Conservation (phyloP, 1,139 yeast species). For the Saccharomyces hybrid region DNA sequence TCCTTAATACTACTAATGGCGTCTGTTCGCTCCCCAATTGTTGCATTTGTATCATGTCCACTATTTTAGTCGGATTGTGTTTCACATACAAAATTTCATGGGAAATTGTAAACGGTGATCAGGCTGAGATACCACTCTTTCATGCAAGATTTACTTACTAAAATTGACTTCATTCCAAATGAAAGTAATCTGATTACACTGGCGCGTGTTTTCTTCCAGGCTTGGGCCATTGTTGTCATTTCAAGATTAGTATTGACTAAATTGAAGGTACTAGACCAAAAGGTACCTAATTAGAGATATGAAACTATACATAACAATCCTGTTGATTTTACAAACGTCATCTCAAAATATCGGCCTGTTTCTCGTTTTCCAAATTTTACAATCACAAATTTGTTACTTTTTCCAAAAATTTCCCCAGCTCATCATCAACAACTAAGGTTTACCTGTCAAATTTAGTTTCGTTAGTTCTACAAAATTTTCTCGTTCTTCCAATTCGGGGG, state of each 20-base stretch:
- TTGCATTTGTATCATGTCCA: conserved; percentile 37
- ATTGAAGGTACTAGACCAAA: conserved; percentile 2
- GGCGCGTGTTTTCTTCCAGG: background rate
- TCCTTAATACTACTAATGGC: conserved; percentile 24
- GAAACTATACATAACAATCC: conserved; percentile 44
- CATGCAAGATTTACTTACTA: conserved; percentile 8
- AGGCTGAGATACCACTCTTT: conserved; percentile 15
- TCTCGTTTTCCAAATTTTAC: conserved; percentile 41
- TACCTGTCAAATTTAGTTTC: conserved; percentile 18
- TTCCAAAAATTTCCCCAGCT: background rate
- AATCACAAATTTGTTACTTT: conserved; percentile 4
- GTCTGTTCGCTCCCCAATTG: conserved; percentile 12
- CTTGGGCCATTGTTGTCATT: conserved; percentile 12
- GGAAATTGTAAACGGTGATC: conserved; percentile 41
- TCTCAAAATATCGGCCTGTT: conserved; percentile 65
- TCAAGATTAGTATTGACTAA: background rate
- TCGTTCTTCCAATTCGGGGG: conserved; percentile 84
- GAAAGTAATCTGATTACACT: background rate
- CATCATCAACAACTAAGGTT: background rate
- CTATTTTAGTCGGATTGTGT: conserved; percentile 37
- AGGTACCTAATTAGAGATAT: conserved; percentile 17
- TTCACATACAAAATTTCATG: conserved; percentile 54
- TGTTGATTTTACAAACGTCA: conserved; percentile 65
- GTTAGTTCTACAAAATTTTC: conserved; percentile 53
- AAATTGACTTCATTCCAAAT: background rate